phyloP scores from a whole-genome alignment of 768 basidiomycete genomes.

The Macrolepiota dolichaula region DNA sequence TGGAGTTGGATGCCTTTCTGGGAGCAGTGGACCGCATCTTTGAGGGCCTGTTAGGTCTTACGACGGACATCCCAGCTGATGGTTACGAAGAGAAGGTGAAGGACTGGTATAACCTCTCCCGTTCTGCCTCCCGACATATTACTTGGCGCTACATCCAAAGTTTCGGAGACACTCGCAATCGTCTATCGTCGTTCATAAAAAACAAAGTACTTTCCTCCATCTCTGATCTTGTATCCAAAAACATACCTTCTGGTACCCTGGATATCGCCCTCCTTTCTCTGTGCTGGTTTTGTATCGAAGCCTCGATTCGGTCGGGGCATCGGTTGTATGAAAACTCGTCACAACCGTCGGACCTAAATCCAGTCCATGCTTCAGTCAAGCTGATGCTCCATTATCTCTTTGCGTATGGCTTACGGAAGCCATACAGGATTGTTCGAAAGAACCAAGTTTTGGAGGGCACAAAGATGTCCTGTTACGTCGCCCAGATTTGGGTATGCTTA shows the following conservation, averaged over 20 bases:
- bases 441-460: constrained; percentile 1
- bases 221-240: not conserved
- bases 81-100: constrained; percentile 8
- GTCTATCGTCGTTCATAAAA: not conserved
- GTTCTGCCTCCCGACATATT: constrained; percentile 3
- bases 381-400: constrained; percentile 3
- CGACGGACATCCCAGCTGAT: constrained; percentile 6
- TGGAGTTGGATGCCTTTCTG: constrained; percentile 1
- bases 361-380: constrained; percentile 1
- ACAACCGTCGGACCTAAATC: constrained; percentile 1
- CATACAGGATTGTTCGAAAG: not conserved
- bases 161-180: not conserved
- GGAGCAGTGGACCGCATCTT: not conserved
- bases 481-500: constrained; percentile 12
- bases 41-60: constrained; percentile 5
- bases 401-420: constrained; percentile 6
- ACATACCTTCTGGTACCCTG: not conserved
- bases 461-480: constrained; percentile 3
- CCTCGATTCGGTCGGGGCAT: constrained; percentile 6
- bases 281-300: constrained; percentile 8
- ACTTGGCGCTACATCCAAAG: not conserved
- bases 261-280: constrained; percentile 7
- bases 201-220: not conserved
- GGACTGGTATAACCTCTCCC: constrained; percentile 2
- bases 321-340: not conserved